Evolutionary conservation across 179 eudicot species (phyloP).

Genomic region (Carnegiea gigantea): DNA sequence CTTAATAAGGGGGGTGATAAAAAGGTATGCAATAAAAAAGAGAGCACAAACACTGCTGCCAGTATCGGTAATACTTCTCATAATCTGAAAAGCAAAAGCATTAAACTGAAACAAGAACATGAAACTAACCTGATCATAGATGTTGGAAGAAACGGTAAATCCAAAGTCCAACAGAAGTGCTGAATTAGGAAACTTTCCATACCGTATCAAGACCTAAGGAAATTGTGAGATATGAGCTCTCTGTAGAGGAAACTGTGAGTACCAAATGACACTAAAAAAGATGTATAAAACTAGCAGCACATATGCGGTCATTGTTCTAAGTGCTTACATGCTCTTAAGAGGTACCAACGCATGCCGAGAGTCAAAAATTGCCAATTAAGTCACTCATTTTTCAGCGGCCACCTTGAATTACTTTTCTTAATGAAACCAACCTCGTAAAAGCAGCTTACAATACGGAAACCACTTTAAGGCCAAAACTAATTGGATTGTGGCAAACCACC

Average conservation of each 20-base stretch:
- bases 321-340: not conserved
- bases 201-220: constrained; percentile 67
- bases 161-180: constrained; percentile 73
- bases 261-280: constrained; percentile 6
- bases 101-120: not conserved
- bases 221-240: not conserved
- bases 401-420: too few relatives aligned
- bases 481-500: too few relatives aligned
- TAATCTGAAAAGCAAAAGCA: constrained; percentile 1
- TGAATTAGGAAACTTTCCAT: constrained; percentile 78
- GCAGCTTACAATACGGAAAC: too few relatives aligned
- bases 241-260: not conserved
- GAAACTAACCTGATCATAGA: constrained; percentile 70
- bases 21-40: not conserved
- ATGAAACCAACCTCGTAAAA: too few relatives aligned
- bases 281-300: not conserved
- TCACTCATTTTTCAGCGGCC: too few relatives aligned
- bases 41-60: not conserved
- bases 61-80: not conserved
- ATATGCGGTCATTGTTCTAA: not conserved
- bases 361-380: not conserved
- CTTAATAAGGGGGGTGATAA: not conserved
- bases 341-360: not conserved
- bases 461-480: too few relatives aligned
- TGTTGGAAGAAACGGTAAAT: constrained; percentile 61